Evolutionary conservation across 768 basidiomycete genomes (phyloP).

Genomic region (Podaxis carcinomalis): DNA sequence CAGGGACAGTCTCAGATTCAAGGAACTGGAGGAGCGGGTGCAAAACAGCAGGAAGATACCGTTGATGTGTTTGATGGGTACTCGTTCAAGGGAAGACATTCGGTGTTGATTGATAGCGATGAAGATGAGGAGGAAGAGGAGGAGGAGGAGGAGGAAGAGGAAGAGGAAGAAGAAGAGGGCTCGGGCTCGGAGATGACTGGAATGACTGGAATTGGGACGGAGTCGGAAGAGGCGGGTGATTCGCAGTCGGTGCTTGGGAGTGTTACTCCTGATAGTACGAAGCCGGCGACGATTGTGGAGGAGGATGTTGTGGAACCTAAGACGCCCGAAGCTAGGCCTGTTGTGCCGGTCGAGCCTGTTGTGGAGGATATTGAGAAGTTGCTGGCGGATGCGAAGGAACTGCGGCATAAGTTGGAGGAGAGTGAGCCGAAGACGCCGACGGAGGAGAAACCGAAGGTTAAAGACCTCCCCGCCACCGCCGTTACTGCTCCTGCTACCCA

Average conservation of each 20-base stretch:
- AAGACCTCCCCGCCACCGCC: conserved; percentile 19
- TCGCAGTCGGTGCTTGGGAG: conserved; percentile 2
- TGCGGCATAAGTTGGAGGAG: conserved; percentile 10
- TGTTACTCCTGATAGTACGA: not conserved
- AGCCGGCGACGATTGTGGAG: conserved; percentile 9
- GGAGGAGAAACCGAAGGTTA: conserved; percentile 2
- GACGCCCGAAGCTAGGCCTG: conserved; percentile 67
- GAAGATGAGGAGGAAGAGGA: conserved; percentile 53
- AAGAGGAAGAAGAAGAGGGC: conserved; percentile 20
- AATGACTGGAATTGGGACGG: conserved; percentile 14
- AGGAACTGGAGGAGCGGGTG: conserved; percentile 7
- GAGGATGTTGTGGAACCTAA: conserved; percentile 53
- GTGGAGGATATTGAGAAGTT: conserved; percentile 8
- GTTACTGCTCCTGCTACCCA: not conserved
- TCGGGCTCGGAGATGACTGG: conserved; percentile 18
- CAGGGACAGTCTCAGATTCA: not conserved
- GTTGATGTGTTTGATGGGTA: conserved; percentile 92
- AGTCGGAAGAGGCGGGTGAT: conserved; percentile 9
- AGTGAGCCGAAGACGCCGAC: conserved; percentile 12
- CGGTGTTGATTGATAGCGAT: conserved; percentile 72
- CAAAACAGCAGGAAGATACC: conserved; percentile 38
- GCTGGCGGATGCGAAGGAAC: conserved; percentile 8
- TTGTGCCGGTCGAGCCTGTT: not conserved
- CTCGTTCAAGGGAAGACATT: conserved; percentile 86
- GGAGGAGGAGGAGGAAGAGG: conserved; percentile 27